phyloP scores from a whole-genome alignment of 2,329 filamentous ascomycete species.

The Aspergillus sp. region DNA sequence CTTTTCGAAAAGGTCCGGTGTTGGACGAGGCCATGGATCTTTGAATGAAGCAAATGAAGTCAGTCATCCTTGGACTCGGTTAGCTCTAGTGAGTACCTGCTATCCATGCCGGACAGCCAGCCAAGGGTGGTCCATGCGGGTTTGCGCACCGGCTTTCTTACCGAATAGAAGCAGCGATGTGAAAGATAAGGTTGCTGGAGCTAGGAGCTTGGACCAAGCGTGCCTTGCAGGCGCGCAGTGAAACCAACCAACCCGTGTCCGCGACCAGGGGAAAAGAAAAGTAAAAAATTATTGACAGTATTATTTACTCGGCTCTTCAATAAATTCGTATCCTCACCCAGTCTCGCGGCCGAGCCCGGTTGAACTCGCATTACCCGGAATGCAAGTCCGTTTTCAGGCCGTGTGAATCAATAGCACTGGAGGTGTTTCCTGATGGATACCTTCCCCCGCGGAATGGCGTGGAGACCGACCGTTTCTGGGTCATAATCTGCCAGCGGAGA shows the following conservation, averaged over 20 bases:
- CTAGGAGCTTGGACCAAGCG: conserved; percentile 15
- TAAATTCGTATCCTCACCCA: background rate
- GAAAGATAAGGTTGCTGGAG: conserved; percentile 19
- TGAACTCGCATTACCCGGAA: background rate
- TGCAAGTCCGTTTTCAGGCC: background rate
- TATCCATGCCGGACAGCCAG: background rate
- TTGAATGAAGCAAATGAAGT: background rate
- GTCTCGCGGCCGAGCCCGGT: background rate
- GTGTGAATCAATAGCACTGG: conserved; percentile 2
- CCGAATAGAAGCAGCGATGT: conserved; percentile 1
- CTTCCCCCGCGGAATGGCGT: background rate
- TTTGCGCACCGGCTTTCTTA: background rate
- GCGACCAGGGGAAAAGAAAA: conserved; percentile 4
- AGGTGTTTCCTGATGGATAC: background rate
- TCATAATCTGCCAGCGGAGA: conserved; percentile 1
- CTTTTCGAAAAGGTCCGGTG: background rate
- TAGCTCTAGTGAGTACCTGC: background rate
- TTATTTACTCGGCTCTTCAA: conserved; percentile 2
- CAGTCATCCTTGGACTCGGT: background rate
- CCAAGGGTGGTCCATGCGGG: background rate
- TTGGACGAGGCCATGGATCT: background rate
- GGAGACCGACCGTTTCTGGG: conserved; percentile 1
- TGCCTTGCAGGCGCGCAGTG: conserved; percentile 16
- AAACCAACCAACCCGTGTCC: conserved; percentile 11
- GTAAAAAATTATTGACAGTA: background rate